Evolutionary conservation across 2,329 filamentous ascomycete species (phyloP), one percentile per base, ranked within the genome.

Genomic region (Didymella sp.): DNA sequence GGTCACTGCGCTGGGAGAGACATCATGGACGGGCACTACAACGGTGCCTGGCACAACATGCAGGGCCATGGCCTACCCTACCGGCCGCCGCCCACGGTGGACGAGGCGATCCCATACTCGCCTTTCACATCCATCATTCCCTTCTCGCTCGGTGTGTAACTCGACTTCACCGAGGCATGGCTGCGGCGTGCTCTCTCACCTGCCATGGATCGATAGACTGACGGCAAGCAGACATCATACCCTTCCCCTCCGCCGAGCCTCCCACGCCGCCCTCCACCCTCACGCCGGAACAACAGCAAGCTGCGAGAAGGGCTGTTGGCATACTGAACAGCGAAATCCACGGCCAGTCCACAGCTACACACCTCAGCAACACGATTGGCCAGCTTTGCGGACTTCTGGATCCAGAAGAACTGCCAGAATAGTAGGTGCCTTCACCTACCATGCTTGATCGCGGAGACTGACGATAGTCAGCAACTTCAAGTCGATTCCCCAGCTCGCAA

Each of bases 101-200:
- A 89, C 54, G 89, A 95, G 71, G 90, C 90, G 27, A 81, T 95
- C 42, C 89, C 90, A n/a, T 93, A 88, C 76, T 91, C 90, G 48
- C 91, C 91, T 22, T 88, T 94, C 72, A 90, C 88, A 45, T 92
- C 90, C 3, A 89, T 93, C 45, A 83, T 91, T 49, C 90, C 91
- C 2, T 91, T 94, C 75, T 86, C 89, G 73, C 85, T 89, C 64
- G 87, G 91, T 92, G 77, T 64, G 78, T 75, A 56, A 19, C 48
- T 33, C 56, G 56, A 47, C 60, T 59, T 69, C 61, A 70, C 67
- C 44, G 53, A 17, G 30, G 47, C 51, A 48, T 44, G 41, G 43
- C 45, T 52, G 51, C 46, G 9, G 38, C 55, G 22, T 41, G 35
- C 51, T 62, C 62, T 69, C 59, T 70, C 51, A 68, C 66, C 44